Evolutionary conservation across 129 eudicot species (phyloP).

Genomic region (Helichrysum umbraculigerum): DNA sequence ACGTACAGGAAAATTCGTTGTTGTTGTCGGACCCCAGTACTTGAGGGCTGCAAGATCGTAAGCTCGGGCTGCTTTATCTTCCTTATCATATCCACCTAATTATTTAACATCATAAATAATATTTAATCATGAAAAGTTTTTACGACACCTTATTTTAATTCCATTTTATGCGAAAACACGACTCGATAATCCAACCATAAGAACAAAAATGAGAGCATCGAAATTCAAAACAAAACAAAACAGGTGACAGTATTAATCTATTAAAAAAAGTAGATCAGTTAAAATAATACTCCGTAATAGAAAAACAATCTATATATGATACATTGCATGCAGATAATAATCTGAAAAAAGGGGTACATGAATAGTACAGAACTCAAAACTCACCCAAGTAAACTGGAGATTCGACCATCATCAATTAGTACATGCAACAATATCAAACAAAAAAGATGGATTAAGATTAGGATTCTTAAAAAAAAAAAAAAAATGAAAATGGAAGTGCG

Average conservation of each 20-base stretch:
- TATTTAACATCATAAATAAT: not conserved
- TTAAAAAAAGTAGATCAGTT: not conserved
- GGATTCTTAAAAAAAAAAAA: slow-evolving; percentile 10
- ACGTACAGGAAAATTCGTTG: slow-evolving; percentile 78
- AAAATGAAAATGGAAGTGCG: slow-evolving; percentile 14
- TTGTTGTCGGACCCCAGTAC: slow-evolving; percentile 93
- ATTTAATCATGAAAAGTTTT: not conserved
- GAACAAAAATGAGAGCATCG: not conserved
- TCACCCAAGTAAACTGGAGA: slow-evolving; percentile 88
- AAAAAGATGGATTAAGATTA: slow-evolving; percentile 12
- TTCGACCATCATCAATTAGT: slow-evolving; percentile 31
- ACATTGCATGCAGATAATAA: slow-evolving; percentile 35
- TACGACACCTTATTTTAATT: not conserved
- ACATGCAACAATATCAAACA: slow-evolving; percentile 44
- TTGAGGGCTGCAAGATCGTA: slow-evolving; percentile 97
- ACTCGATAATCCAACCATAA: slow-evolving; percentile 12
- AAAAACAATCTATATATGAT: slow-evolving; percentile 11
- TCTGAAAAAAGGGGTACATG: not conserved
- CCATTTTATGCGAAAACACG: not conserved
- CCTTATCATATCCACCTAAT: slow-evolving; percentile 91
- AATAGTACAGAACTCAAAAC: slow-evolving; percentile 24
- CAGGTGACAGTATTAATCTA: not conserved
- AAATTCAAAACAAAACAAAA: slow-evolving; percentile 1
- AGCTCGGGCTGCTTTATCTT: slow-evolving; percentile 92
- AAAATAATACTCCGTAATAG: not conserved